Evolutionary conservation across 163 green algal species (phyloP), one percentile per base, ranked within the genome.

Genomic region (Scenedesmus sp.): DNA sequence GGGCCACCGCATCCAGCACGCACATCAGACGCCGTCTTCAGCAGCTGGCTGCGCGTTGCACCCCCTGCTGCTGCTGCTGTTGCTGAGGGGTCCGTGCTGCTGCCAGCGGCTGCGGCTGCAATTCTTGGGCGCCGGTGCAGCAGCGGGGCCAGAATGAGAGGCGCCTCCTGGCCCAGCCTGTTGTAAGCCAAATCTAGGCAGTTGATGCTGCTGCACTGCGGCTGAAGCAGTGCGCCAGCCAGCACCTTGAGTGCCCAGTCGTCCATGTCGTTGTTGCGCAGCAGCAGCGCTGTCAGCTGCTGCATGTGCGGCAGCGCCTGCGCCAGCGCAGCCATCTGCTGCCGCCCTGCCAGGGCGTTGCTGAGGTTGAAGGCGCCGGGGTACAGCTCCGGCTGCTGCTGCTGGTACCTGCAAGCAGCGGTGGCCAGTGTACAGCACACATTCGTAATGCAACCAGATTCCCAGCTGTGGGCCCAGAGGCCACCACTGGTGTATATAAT

Each of bases 261-360:
- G 26, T 90, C 83, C 1, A 94, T 20, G 56, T 90, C 91, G 46
- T 94, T 90, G 83, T 91, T 92, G 46, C 64, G 54, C 46, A 94
- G 67, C 54, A 87, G 59, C 34, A 94, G 88, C 13, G 73, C 70
- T 18, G 18, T 77, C 77, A 94, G 87, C 64, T 91, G 12, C 26
- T 73, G 91, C 73, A 94, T 83, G 10, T 88, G 82, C 6, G 84
- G 79, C 57, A 94, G 52, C 2, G 86, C 82, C 23, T 92, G 77
- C 52, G 87, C 91, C 1, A 94, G 91, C 6, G 91, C 91, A 67
- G 64, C 60, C 26, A 94, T 52, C 60, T 94, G 91, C 46, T 76
- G 87, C 26, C 62, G 66, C 55, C 89, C 82, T 57, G 89, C 55
- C 0, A 92, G 54, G 12, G 89, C 82, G 52, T 89, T 77, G 52